Evolutionary conservation across 2,329 filamentous ascomycete genomes (phyloP), one percentile per base, ranked within the genome.

Genomic region (Seiridium unicorne): DNA sequence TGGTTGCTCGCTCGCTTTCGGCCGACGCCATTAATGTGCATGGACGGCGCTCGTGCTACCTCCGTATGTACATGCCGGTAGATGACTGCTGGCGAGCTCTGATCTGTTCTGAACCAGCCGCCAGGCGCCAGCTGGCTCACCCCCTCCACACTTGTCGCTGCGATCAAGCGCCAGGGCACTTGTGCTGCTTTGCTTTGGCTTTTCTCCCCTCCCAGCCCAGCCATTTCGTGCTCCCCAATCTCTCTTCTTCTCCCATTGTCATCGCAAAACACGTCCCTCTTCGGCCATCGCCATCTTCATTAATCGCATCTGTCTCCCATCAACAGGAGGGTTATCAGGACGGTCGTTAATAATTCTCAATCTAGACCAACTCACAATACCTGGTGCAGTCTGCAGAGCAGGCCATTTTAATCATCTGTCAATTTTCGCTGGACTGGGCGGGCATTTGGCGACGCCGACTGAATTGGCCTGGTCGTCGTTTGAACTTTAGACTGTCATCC

Each of bases 401-500:
- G 35, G 32, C 34, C 10, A 5, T 35, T 51, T 8, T 36, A 10
- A 32, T 55, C 36, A 55, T 36, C 44, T 55, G 51, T 10, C 51
- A 55, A 35, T 36, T 11, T 13, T 4, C 18, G 18, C 36, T 42
- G 49, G 49, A 49, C 47, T 49, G 31, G 49, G 49, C 31, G 34
- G 31, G 32, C 32, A 35, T 55, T 13, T 48, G 42, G 58, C 49
- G 34, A 51, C 49, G 35, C 49, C 31, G 51, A 55, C 47, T 32
- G 36, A 55, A 42, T 35, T 55, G 51, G 51, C 36, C 51, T 44
- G 31, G 42, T 44, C 38, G 31, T 44, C 51, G 18, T 38, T 55
- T 36, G 35, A 38, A 55, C 34, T 44, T 55, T 59, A 59, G 57
- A 59, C 57, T 53, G 36, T 35, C 49, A 38, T 34, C 7, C 34